Conservation (phyloP, 2,329 filamentous ascomycete species). For the Penicillium corylophilum region DNA sequence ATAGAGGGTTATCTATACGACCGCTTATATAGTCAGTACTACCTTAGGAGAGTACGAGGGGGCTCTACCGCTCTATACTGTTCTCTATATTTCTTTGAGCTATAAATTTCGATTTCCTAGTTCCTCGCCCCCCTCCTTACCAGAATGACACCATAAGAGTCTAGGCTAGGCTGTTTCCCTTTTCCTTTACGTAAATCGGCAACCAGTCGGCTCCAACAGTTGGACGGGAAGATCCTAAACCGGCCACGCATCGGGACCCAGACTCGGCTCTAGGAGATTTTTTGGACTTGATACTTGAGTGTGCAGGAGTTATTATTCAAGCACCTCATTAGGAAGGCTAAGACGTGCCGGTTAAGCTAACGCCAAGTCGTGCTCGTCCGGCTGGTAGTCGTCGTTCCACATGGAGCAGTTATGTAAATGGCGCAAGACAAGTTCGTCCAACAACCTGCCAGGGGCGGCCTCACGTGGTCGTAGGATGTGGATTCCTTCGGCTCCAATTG, state of each 20-base stretch:
- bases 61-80: neutral
- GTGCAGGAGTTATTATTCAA: neutral
- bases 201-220: slow-evolving; percentile 21
- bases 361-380: slow-evolving; percentile 6
- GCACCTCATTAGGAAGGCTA: neutral
- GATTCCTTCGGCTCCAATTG: slow-evolving; percentile 11
- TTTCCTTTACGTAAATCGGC: slow-evolving; percentile 46
- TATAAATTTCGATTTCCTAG: neutral
- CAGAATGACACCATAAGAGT: slow-evolving; percentile 20
- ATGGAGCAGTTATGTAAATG: slow-evolving; percentile 1
- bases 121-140: neutral
- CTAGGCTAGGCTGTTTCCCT: slow-evolving; percentile 8
- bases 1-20: neutral
- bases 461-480: slow-evolving; percentile 16
- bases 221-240: slow-evolving; percentile 26
- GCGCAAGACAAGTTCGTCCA: slow-evolving; percentile 11
- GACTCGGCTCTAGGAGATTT: neutral
- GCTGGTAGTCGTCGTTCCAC: neutral
- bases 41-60: no score
- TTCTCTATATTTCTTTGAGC: neutral
- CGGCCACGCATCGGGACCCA: slow-evolving; percentile 17
- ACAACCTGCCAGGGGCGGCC: slow-evolving; percentile 17
- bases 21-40: neutral
- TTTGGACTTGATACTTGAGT: neutral
- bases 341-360: slow-evolving; percentile 1